Evolutionary conservation across 108 stramenopile genomes (phyloP).

Genomic region (Thalassiosira profunda): DNA sequence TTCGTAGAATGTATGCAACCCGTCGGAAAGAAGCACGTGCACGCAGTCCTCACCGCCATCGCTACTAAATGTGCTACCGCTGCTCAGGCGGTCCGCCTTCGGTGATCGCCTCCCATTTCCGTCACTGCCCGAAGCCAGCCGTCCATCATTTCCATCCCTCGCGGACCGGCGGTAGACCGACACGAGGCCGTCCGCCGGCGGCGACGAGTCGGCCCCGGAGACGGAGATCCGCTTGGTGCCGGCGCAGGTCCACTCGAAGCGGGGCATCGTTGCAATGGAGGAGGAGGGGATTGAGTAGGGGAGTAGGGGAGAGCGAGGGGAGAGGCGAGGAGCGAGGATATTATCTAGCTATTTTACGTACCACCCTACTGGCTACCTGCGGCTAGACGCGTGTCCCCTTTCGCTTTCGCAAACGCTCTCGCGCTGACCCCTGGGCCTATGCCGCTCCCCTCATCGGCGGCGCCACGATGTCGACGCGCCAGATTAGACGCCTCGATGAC

Average conservation of each 20-base stretch:
- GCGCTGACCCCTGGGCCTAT: no score
- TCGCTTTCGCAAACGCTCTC: no score
- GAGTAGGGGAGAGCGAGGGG: no score
- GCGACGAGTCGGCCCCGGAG: slow-evolving; percentile 2
- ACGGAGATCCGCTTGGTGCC: slow-evolving; percentile 43
- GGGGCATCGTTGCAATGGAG: no score
- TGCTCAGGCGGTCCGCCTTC: not conserved
- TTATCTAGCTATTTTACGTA: no score
- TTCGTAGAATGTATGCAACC: slow-evolving; percentile 34
- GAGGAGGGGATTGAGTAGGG: no score
- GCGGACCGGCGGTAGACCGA: slow-evolving; percentile 14
- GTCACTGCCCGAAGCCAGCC: slow-evolving; percentile 22
- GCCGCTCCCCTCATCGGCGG: no score
- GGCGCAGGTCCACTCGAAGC: slow-evolving; percentile 15
- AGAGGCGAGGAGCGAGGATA: no score
- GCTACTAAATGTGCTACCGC: not conserved
- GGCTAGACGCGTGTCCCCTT: no score
- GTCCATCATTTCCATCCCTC: not conserved
- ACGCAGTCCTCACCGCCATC: slow-evolving; percentile 20
- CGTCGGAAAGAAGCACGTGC: slow-evolving; percentile 42
- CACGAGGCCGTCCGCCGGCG: slow-evolving; percentile 20
- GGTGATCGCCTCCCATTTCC: slow-evolving; percentile 5
- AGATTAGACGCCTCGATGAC: no score
- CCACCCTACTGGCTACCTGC: no score
- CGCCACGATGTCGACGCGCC: no score